Evolutionary conservation across 1,139 yeast species (phyloP).

Genomic region (Lodderomyces oxycetoniae): DNA sequence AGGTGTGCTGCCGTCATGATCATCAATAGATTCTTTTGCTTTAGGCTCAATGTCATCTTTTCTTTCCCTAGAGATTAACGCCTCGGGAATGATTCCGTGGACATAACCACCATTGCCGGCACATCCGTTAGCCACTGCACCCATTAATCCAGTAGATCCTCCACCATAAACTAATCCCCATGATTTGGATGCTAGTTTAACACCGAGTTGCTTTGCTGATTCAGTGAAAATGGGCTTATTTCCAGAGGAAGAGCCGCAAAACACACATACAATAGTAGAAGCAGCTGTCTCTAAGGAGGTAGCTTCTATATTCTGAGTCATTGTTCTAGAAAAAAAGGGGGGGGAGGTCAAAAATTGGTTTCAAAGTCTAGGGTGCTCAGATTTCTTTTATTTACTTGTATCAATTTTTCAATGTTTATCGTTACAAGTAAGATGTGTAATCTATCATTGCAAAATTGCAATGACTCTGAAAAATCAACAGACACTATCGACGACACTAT

Average conservation of each 20-base stretch:
- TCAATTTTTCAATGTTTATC: too few species aligned
- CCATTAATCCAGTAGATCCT: constrained; percentile 87
- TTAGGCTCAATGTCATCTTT: constrained; percentile 46
- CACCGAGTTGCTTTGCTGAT: constrained; percentile 58
- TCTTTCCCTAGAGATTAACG: constrained; percentile 72
- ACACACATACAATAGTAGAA: constrained; percentile 60
- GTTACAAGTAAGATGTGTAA: too few species aligned
- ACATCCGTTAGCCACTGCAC: constrained; percentile 72
- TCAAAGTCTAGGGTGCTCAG: too few species aligned
- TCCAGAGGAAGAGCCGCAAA: constrained; percentile 84
- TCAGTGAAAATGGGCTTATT: constrained; percentile 45
- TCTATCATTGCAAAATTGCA: too few species aligned
- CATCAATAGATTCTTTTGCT: constrained; percentile 41
- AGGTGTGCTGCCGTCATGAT: constrained; percentile 60
- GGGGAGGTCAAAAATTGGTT: too few species aligned
- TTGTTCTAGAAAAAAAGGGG: too few species aligned
- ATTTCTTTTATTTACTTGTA: too few species aligned
- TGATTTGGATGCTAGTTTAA: constrained; percentile 48
- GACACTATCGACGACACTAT: too few species aligned
- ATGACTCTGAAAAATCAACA: too few species aligned
- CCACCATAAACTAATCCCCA: constrained; percentile 91
- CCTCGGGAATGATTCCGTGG: constrained; percentile 83
- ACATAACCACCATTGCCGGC: constrained; percentile 72
- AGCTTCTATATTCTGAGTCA: too few species aligned
- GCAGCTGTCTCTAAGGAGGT: too few species aligned